Base-by-base conservation (phyloP, 768 basidiomycete genomes). In the Cystobasidium tubakii region DNA sequence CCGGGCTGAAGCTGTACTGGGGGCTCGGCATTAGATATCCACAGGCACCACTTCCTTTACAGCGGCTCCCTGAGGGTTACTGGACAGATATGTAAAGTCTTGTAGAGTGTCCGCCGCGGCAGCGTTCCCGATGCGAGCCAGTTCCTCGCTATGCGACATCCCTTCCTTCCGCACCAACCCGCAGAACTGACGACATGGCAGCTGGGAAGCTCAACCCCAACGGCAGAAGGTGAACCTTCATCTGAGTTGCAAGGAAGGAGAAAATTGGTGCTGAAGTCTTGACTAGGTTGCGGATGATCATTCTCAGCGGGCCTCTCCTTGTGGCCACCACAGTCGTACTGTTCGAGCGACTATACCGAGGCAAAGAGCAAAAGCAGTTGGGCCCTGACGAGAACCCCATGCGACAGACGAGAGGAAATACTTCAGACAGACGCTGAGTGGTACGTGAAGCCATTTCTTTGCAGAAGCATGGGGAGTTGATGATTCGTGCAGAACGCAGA, bases 311-410 rank as follows among this genome's bases (percentile, higher is more conserved):
- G 1, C 69, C 69, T 7, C 50, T 71, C 12, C 29, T 71, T 6
- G 69, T 71, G 29, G 69, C 55, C 12, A 71, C 36, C 1, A 57
- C 69, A 33, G 19, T 55, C 7, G 69, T 60, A 10, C 39, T 71
- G 69, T 71, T 54, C 31, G 50, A 71, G 55, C 69, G 69, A 1
- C 39, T 71, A 6, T 71, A 71, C 55, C 50, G 29, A 29, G 69
- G 69, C 27, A 71, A 71, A 25, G 55, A 71, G 69, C 69, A 71
- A 55, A 71, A 71, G 55, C 27, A 27, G 31, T 13, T 71, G 17
- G 54, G 36, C 1, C 69, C 69, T 1, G 19, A 9, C 1, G 55
- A 71, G 12, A 71, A 71, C 54, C 69, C 69, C 17, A 36, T 71
- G 27, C 66, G 66, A 12, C 39, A 67, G 17, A 50, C 66, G 31